Evolutionary conservation across 2,329 filamentous ascomycete species (phyloP).

Genomic region (Neofusicoccum umdonicola): DNA sequence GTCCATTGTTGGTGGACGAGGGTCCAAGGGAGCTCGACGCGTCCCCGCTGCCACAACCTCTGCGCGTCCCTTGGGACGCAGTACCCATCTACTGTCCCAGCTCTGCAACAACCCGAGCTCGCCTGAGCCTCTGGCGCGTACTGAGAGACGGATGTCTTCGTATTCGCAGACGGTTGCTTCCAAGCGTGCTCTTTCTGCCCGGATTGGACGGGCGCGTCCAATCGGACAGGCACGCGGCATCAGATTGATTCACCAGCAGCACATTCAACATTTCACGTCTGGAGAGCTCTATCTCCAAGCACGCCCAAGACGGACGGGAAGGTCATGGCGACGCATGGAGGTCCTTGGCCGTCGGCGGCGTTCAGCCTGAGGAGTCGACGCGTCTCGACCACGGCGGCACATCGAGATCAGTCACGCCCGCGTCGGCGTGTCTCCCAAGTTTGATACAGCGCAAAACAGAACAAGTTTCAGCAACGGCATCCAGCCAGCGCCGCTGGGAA

Average conservation of each 20-base stretch:
- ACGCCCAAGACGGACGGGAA: neutral
- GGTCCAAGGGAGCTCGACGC: neutral
- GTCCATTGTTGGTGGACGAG: neutral
- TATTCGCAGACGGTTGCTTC: neutral
- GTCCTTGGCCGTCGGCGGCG: neutral
- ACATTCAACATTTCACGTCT: neutral
- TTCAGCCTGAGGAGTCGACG: neutral
- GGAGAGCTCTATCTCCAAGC: neutral
- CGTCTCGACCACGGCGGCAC: neutral
- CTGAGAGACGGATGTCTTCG: neutral
- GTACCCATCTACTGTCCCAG: neutral
- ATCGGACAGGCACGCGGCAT: neutral
- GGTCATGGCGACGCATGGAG: neutral
- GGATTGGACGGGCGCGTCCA: neutral
- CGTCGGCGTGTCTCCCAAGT: neutral
- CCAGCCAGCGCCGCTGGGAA: neutral
- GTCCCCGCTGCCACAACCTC: neutral
- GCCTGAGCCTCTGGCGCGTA: neutral
- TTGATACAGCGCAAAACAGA: slow-evolving; percentile 7
- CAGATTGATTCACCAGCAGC: neutral
- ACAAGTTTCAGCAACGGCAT: slow-evolving; percentile 13
- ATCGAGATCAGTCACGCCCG: neutral
- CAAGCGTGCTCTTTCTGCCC: neutral
- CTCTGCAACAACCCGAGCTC: neutral
- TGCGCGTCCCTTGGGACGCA: neutral